Percentiles rank a stretch among this genome's conserved stretches.
These are phyloP conservation scores for Phytophthora brassicae DNA, from an alignment of 352 stramenopile species.

Conservation along the genomic window DNA sequence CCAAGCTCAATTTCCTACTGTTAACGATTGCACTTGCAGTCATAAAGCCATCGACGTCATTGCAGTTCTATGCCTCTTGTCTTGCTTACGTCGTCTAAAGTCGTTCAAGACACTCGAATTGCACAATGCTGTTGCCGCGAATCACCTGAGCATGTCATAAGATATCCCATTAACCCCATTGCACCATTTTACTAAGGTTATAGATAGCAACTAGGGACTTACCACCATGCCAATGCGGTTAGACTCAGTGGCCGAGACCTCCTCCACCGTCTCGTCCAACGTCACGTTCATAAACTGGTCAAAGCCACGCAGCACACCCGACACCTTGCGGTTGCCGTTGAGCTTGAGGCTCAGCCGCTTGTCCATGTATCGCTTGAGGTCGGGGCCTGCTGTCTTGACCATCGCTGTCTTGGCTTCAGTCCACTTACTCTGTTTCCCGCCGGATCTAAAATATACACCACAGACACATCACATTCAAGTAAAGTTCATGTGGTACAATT, in stretches of 20 bases:
- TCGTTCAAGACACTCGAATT: conserved; percentile 88
- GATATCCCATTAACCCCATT: not conserved
- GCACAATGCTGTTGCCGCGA: conserved; percentile 89
- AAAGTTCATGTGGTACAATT: not conserved
- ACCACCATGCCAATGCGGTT: conserved; percentile 94
- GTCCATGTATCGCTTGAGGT: conserved; percentile 94
- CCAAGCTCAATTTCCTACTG: too few species aligned
- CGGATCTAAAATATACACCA: conserved; percentile 12
- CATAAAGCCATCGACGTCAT: too few species aligned
- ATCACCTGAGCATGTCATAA: conserved; percentile 58
- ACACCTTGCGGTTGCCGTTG: conserved; percentile 95
- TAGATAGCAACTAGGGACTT: too few species aligned
- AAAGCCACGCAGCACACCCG: conserved; percentile 93
- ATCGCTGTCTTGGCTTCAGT: conserved; percentile 36
- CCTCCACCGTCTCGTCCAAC: conserved; percentile 92
- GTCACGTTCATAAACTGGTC: conserved; percentile 98
- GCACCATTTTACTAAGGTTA: too few species aligned
- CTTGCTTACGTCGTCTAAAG: conserved; percentile 41
- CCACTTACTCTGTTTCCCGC: conserved; percentile 3
- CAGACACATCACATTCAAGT: conserved; percentile 14
- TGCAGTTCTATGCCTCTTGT: too few species aligned
- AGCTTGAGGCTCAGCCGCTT: conserved; percentile 94
- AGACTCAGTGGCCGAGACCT: conserved; percentile 83
- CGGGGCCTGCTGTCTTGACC: conserved; percentile 78
- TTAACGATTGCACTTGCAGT: too few species aligned